A percentile compares a stretch with the other conserved stretches of the same genome.
Conservation (phyloP, 2,329 filamentous ascomycete species). For the Trichoderma cornu-damae region DNA sequence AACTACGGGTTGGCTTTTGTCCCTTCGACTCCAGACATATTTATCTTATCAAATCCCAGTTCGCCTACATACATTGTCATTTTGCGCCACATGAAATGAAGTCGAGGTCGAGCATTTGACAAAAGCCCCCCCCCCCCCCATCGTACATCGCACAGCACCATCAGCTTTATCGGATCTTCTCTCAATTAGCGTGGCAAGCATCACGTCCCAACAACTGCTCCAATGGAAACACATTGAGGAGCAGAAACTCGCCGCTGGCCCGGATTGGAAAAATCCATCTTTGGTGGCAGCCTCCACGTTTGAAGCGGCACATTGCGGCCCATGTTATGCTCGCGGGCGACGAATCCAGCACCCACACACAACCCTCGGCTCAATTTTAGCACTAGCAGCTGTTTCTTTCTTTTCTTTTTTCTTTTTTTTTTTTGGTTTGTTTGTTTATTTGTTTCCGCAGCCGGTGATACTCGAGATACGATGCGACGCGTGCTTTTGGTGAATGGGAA, state of each 20-base stretch:
- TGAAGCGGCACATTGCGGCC: neutral
- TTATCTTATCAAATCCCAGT: no score
- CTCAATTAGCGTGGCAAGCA: neutral
- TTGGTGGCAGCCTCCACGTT: neutral
- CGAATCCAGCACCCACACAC: neutral
- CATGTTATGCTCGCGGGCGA: neutral
- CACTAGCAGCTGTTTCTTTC: neutral
- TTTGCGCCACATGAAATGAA: neutral
- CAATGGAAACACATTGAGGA: neutral
- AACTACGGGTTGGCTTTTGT: neutral
- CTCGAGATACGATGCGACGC: neutral
- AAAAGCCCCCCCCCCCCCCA: no score
- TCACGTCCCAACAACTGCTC: neutral
- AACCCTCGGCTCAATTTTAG: neutral
- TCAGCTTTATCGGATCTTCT: neutral
- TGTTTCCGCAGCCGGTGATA: neutral
- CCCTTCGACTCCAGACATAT: neutral
- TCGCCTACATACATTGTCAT: no score
- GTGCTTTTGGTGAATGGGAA: neutral
- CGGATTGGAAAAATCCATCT: neutral
- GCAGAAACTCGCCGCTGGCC: neutral
- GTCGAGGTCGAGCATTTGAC: no score
- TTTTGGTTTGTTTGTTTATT: neutral
- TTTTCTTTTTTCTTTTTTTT: neutral
- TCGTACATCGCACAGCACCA: neutral